Conservation (phyloP, 768 basidiomycete species). For the Hortiboletus campestris region DNA sequence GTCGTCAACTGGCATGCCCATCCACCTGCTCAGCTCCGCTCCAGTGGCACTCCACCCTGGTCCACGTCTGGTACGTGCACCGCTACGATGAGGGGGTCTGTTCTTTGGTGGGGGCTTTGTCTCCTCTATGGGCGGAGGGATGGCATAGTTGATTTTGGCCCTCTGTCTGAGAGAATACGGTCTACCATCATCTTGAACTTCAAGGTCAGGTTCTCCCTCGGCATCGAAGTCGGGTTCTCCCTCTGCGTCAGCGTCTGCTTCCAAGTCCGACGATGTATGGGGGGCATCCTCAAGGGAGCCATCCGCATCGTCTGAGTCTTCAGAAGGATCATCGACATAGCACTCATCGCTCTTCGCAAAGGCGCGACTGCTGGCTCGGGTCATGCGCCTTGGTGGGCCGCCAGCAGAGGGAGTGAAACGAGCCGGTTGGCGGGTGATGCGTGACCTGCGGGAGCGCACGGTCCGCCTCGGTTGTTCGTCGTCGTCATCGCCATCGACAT, state of each 20-base stretch:
- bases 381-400: slow-evolving; percentile 7
- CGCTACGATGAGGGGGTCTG: slow-evolving; percentile 40
- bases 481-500: slow-evolving; percentile 35
- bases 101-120: slow-evolving; percentile 39
- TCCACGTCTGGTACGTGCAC: slow-evolving; percentile 41
- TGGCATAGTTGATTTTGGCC: slow-evolving; percentile 69
- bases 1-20: slow-evolving; percentile 71
- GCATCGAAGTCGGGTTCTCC: slow-evolving; percentile 40
- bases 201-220: slow-evolving; percentile 39
- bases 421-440: slow-evolving; percentile 25
- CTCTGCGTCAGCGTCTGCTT: slow-evolving; percentile 36
- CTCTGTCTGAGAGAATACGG: slow-evolving; percentile 65
- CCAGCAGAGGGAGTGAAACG: slow-evolving; percentile 1
- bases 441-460: slow-evolving; percentile 18
- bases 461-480: slow-evolving; percentile 21
- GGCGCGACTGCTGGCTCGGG: slow-evolving; percentile 27
- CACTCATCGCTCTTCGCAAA: slow-evolving; percentile 48
- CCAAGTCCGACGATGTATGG: slow-evolving; percentile 39
- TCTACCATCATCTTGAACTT: slow-evolving; percentile 39
- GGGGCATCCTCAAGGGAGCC: slow-evolving; percentile 57
- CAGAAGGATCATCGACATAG: slow-evolving; percentile 49
- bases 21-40: slow-evolving; percentile 73
- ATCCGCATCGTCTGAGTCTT: slow-evolving; percentile 52
- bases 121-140: slow-evolving; percentile 80
- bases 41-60: slow-evolving; percentile 80